Evolutionary conservation across 371 early-diverging fungal species (phyloP), one percentile per base, ranked within the genome.

Genomic region (Blakeslea trispora): DNA sequence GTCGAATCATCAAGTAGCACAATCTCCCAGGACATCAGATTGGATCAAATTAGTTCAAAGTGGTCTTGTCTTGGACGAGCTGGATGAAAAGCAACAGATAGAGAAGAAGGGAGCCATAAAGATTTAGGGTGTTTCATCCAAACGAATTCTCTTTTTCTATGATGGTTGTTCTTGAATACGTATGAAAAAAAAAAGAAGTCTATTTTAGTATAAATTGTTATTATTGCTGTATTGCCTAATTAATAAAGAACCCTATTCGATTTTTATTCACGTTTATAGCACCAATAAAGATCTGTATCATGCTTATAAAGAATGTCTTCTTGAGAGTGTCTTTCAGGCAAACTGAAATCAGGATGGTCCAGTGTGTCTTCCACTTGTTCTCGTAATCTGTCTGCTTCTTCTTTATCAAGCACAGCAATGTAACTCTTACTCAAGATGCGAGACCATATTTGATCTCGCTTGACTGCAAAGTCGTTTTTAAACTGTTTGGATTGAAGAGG

Each of bases 361-460:
- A 77, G 21, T 8, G 70, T 56, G 2, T 47, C 53, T 21, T 71
- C 52, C 1, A 77, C 61, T 3, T 68, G 24, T 1, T 61, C n/a
- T 18, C 43, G 46, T 11, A 81, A 19, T 5, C 44, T 28, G 1
- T 63, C 60, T 49, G 62, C 50, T 9, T 52, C 48, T 6, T 68
- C 53, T 15, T 64, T 42, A 15, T 63, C 50, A 19, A 79, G 31
- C 0, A 71, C 58, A 7, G 79, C 73, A 45, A 81, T 57, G 52
- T 77, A 81, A 34, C 77, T 77, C 45, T 75, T 77, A 45, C 68
- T 73, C 23, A 59, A 45, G 3, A 77, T 64, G 17, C 79, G 69
- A 5, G 53, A 45, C 71, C 72, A 75, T 3, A 74, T 47, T 31
- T 60, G 49, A 5, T 57, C 66, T 24, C 53, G 53, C 10, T 42